Conservation (phyloP, 495 filamentous ascomycete genomes). For the Tirmania nivea region DNA sequence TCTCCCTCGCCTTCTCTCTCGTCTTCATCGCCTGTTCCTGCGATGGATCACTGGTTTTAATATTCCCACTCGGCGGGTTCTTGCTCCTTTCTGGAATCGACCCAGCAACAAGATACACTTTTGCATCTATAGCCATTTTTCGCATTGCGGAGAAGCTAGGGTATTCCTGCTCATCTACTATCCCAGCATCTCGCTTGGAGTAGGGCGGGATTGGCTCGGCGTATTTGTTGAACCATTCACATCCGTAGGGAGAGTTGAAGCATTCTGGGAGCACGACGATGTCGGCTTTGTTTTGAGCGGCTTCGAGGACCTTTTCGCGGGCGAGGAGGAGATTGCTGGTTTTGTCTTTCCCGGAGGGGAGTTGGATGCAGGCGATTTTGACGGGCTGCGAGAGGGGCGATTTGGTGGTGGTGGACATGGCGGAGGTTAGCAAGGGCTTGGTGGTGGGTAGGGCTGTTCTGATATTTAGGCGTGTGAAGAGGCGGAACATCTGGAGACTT, state of each 20-base stretch:
- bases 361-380: conserved; percentile 65
- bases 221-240: conserved; percentile 72
- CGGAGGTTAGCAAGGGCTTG: neutral
- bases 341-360: conserved; percentile 65
- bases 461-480: no score
- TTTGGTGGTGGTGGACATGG: neutral
- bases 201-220: conserved; percentile 70
- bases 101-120: conserved; percentile 65
- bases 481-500: no score
- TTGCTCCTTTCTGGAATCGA: conserved; percentile 59
- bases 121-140: conserved; percentile 50
- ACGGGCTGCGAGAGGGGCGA: conserved; percentile 41
- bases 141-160: conserved; percentile 74
- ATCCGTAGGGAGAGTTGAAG: conserved; percentile 96
- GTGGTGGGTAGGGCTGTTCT: no score
- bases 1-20: neutral
- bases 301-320: conserved; percentile 61
- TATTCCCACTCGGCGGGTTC: neutral
- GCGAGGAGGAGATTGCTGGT: conserved; percentile 60
- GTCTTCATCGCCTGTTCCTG: conserved; percentile 3
- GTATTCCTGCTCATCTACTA: conserved; percentile 29
- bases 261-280: conserved; percentile 62
- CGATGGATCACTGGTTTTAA: conserved; percentile 18
- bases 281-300: conserved; percentile 48
- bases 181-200: conserved; percentile 24